Evolutionary conservation across 2,329 filamentous ascomycete species (phyloP), one percentile per base, ranked within the genome.

Genomic region (Neonectria magnoliae): DNA sequence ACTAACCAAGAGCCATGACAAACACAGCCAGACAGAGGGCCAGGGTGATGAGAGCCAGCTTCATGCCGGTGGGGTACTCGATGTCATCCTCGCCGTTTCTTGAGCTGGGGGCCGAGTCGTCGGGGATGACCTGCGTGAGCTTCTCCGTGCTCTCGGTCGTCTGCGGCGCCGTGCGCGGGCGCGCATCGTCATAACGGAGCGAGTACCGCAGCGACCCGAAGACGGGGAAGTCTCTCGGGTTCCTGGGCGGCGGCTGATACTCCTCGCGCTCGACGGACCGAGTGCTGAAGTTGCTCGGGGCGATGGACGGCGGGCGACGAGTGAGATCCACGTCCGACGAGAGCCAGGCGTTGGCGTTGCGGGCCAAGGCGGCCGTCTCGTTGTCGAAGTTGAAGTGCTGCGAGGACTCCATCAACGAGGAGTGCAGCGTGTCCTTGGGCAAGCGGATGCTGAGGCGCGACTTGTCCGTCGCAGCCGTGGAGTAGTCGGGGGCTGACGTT

Each of bases 1-100:
- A 55, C 73, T 56, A 66, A 76, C 79, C 79, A 4, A 81, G 73
- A 2, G 80, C 79, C 76, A 81, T 80, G 44, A 81, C 73, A 62
- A 81, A 81, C 11, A 81, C 79, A 14, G 78, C 77, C 14, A 81
- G 65, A 38, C 76, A 80, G 14, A 81, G 71, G 4, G 80, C 80
- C 29, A 80, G 58, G n/a, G 74, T 76, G 44, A 81, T 79, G 47
- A 81, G 57, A 4, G 45, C 60, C n/a, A 78, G 74, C 27, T 75
- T 75, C 14, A 67, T 48, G 36, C 72, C 70, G 14, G 67, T 72
- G 4, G 70, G 70, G 33, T 75, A 73, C n/a, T 68, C 71, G 16
- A 65, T 50, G 5, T 67, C 55, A 20, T 68, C 63, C 0, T 57
- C 33, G 31, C 48, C 45, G 4, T 45, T 48, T 0, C 29, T 42